Evolutionary conservation across 2,329 filamentous ascomycete species (phyloP).

Genomic region (Ceratocystis papillata): DNA sequence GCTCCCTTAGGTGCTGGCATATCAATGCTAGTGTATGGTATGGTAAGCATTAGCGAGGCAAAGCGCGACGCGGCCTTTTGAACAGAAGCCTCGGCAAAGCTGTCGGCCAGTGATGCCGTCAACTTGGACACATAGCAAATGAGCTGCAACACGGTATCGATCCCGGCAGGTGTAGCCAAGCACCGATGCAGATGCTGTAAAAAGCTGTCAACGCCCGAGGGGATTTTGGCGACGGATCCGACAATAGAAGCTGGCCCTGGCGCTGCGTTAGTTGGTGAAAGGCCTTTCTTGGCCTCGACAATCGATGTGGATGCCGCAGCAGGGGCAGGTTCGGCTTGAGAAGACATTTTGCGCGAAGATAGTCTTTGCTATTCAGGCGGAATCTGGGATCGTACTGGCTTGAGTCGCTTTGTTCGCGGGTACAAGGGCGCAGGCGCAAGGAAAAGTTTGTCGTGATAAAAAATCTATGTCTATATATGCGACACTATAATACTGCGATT

Average conservation of each 20-base stretch:
- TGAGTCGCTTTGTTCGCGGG: neutral
- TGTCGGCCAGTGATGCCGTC: constrained; percentile 40
- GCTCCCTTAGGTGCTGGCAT: constrained; percentile 31
- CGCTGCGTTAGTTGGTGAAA: constrained; percentile 19
- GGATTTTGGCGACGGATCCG: constrained; percentile 28
- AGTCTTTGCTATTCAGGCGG: neutral
- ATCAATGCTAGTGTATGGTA: constrained; percentile 39
- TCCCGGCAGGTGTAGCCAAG: constrained; percentile 55
- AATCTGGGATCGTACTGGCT: neutral
- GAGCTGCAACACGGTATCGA: constrained; percentile 59
- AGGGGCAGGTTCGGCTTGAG: constrained; percentile 1
- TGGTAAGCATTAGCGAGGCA: constrained; percentile 42
- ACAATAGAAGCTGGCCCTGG: constrained; percentile 26
- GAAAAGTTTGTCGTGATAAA: neutral
- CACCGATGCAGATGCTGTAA: constrained; percentile 49
- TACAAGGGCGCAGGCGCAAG: neutral
- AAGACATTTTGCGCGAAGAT: neutral
- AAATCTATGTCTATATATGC: neutral
- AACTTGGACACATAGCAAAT: constrained; percentile 56
- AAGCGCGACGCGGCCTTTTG: constrained; percentile 42
- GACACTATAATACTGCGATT: neutral
- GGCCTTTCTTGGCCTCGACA: constrained; percentile 16
- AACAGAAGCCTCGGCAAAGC: constrained; percentile 47
- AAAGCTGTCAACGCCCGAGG: constrained; percentile 42
- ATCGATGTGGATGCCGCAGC: constrained; percentile 3